A percentile compares a stretch with the other conserved stretches of the same genome.
Evolutionary conservation across 106 monocot species (phyloP).

Genomic region (Acorus calamus): DNA sequence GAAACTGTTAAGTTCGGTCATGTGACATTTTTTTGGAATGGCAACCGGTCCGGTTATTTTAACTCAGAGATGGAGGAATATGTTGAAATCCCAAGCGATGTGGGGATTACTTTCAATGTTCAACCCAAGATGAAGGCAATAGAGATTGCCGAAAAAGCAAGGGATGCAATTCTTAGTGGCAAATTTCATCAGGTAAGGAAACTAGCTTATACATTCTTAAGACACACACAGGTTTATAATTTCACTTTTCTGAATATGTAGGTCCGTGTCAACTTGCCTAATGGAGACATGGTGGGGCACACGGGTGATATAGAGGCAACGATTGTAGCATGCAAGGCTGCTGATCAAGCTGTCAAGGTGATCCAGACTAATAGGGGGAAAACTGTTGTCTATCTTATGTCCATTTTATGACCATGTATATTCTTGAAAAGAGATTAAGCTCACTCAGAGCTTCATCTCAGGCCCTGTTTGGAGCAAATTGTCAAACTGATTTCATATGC

Average conservation of each 20-base stretch:
- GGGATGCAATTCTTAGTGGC: conserved; percentile 78
- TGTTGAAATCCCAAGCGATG: conserved; percentile 87
- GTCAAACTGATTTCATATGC: too few species aligned
- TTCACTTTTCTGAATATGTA: conserved; percentile 1
- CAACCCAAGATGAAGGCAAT: conserved; percentile 83
- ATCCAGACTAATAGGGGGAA: not conserved
- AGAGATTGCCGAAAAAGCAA: conserved; percentile 73
- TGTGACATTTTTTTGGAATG: conserved; percentile 98
- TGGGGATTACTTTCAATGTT: conserved; percentile 83
- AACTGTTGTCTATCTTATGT: too few species aligned
- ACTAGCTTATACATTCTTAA: too few species aligned
- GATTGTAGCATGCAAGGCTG: conserved; percentile 66
- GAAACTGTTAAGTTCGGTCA: conserved; percentile 94
- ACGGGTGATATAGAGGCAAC: conserved; percentile 92
- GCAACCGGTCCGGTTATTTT: conserved; percentile 83
- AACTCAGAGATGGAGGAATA: conserved; percentile 63
- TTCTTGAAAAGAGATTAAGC: too few species aligned
- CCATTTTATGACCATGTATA: too few species aligned
- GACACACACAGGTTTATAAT: too few species aligned
- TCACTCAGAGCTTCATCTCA: too few species aligned
- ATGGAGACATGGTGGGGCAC: conserved; percentile 92
- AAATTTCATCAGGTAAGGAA: conserved; percentile 69
- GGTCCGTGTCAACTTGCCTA: conserved; percentile 76
- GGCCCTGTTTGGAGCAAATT: too few species aligned
- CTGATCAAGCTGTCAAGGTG: conserved; percentile 84